A percentile compares a stretch with the other conserved stretches of the same genome.
phyloP scores from a whole-genome alignment of 1,139 yeast species.

The Candida sanyaensis region DNA sequence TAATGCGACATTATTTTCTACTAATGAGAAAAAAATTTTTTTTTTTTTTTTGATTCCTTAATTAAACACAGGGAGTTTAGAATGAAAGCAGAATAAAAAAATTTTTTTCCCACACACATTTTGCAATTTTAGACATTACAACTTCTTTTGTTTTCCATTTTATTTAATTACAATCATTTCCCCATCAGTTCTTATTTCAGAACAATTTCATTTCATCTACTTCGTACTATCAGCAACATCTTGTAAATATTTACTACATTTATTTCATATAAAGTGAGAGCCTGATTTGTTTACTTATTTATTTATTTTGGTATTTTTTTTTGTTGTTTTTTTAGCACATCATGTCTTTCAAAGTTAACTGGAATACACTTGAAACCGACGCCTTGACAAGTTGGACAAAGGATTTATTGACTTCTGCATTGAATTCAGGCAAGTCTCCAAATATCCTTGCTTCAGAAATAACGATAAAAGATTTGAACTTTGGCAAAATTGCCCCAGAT shows the following conservation, averaged over 20 bases:
- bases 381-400: constrained; percentile 66
- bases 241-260: not conserved
- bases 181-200: not conserved
- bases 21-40: not conserved
- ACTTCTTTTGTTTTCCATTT: not conserved
- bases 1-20: not conserved
- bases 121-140: not conserved
- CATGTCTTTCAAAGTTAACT: constrained; percentile 80
- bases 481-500: constrained; percentile 77
- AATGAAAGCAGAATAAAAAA: not conserved
- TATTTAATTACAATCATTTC: not conserved
- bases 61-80: not conserved
- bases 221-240: not conserved
- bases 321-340: not conserved
- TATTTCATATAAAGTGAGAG: no score
- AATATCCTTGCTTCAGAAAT: constrained; percentile 75
- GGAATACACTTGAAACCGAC: constrained; percentile 77
- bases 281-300: no score
- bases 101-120: not conserved
- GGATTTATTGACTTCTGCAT: constrained; percentile 71
- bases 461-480: constrained; percentile 68
- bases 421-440: constrained; percentile 76
- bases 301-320: not conserved
- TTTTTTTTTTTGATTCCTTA: no score
- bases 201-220: not conserved